Evolutionary conservation across 148 eudicot genomes (phyloP).

Genomic region (Rhododendron henanense): DNA sequence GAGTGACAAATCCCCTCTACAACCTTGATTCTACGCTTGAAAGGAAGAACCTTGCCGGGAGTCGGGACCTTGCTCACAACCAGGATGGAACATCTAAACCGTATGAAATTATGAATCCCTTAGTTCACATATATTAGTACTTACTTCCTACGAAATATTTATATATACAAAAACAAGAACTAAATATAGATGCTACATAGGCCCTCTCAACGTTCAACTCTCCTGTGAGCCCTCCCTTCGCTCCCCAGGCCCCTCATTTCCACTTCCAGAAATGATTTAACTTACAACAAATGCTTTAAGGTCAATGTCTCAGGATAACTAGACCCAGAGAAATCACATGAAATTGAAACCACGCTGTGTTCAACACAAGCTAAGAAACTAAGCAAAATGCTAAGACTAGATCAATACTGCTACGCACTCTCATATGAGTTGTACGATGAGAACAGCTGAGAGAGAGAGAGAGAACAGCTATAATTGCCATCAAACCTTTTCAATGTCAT

Average conservation of each 20-base stretch:
- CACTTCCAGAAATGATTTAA: neutral
- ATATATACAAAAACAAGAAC: neutral
- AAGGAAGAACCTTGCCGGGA: neutral
- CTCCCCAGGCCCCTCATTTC: neutral
- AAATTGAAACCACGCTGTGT: neutral
- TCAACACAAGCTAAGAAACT: neutral
- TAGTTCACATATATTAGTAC: neutral
- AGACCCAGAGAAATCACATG: neutral
- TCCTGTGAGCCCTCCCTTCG: neutral
- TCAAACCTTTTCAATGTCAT: conserved; percentile 48
- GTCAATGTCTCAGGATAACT: neutral
- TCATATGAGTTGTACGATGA: neutral
- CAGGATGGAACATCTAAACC: neutral
- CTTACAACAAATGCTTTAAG: neutral
- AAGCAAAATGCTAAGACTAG: neutral
- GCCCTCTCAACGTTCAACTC: neutral
- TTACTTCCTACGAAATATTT: neutral
- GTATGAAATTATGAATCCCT: neutral
- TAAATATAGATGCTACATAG: neutral
- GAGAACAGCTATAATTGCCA: neutral
- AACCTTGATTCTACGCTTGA: neutral
- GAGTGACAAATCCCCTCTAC: neutral
- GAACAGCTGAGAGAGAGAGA: neutral
- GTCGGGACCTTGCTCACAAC: neutral
- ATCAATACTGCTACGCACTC: neutral